Conservation (phyloP, 2,329 filamentous ascomycete genomes). For the Penicillium sp. region DNA sequence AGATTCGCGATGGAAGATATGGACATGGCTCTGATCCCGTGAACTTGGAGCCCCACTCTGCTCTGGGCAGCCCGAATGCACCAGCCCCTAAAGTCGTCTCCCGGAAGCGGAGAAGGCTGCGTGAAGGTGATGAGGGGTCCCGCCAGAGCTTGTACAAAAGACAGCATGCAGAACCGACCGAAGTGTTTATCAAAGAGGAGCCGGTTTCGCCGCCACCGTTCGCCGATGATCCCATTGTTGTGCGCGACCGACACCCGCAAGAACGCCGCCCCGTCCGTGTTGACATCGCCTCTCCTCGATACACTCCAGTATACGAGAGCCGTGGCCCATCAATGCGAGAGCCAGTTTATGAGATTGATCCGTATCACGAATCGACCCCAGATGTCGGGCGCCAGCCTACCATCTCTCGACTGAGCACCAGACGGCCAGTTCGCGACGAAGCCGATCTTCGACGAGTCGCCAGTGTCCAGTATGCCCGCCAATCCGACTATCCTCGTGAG, state of each 20-base stretch:
- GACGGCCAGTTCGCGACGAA: conserved; percentile 41
- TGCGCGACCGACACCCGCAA: conserved; percentile 34
- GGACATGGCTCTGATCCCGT: conserved; percentile 33
- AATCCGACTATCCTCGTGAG: conserved; percentile 42
- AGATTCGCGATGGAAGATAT: conserved; percentile 49
- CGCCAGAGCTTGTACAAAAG: conserved; percentile 35
- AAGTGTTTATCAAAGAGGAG: conserved; percentile 59
- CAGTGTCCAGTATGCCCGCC: conserved; percentile 45
- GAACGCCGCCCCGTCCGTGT: conserved; percentile 49
- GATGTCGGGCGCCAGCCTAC: conserved; percentile 38
- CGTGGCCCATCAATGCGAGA: conserved; percentile 31
- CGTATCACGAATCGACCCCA: conserved; percentile 30
- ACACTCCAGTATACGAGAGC: conserved; percentile 36
- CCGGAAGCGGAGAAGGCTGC: conserved; percentile 52
- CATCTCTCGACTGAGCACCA: conserved; percentile 39
- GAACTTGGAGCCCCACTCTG: conserved; percentile 31
- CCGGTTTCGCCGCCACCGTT: conserved; percentile 60
- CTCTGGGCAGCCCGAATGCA: conserved; percentile 45
- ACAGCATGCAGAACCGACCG: conserved; percentile 38
- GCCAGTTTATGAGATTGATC: conserved; percentile 36
- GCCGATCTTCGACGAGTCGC: conserved; percentile 47
- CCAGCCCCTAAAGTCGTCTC: conserved; percentile 43
- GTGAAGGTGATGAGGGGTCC: conserved; percentile 35
- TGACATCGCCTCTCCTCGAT: conserved; percentile 43
- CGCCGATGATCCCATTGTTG: conserved; percentile 41